A percentile compares a stretch with the other conserved stretches of the same genome.
phyloP scores from a whole-genome alignment of 2,329 filamentous ascomycete species.

The Colletotrichum destructivum region DNA sequence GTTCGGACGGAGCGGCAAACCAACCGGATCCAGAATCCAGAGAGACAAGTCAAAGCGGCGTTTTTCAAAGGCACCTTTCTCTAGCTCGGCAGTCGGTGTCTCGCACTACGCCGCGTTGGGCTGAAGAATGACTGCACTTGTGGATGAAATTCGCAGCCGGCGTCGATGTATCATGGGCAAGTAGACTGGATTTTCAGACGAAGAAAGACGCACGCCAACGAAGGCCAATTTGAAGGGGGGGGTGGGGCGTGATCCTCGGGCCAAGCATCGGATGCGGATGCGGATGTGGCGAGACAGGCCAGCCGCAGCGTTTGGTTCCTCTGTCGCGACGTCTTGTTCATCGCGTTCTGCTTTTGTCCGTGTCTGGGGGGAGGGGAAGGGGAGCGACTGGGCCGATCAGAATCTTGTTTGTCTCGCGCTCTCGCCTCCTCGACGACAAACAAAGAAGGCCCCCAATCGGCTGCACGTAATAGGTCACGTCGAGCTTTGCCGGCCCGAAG shows the following conservation, averaged over 20 bases:
- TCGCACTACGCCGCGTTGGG: conserved; percentile 14
- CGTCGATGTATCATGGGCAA: neutral
- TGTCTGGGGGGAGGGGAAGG: conserved; percentile 6
- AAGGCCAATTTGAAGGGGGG: neutral
- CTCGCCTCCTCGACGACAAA: neutral
- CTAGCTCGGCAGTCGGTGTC: conserved; percentile 19
- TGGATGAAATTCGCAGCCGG: conserved; percentile 2
- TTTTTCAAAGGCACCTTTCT: conserved; percentile 3
- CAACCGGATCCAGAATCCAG: conserved; percentile 13
- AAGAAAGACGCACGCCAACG: neutral
- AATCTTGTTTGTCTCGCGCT: conserved; percentile 31
- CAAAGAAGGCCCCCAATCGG: conserved; percentile 3
- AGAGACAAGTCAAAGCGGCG: conserved; percentile 28
- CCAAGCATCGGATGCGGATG: conserved; percentile 7
- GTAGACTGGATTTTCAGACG: neutral
- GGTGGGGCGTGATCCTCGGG: neutral
- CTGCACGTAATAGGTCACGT: neutral
- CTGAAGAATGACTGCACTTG: conserved; percentile 8
- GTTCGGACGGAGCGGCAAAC: conserved; percentile 18
- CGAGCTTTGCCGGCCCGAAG: neutral
- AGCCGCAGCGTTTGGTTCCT: conserved; percentile 8
- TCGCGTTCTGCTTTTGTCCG: conserved; percentile 11
- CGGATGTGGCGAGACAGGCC: conserved; percentile 23
- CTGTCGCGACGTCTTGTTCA: conserved; percentile 5
- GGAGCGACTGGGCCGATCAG: conserved; percentile 4